These are phyloP conservation scores for Hypomontagnella submonticulosa DNA, from an alignment of 495 filamentous ascomycete species.

Conservation along the genomic window DNA sequence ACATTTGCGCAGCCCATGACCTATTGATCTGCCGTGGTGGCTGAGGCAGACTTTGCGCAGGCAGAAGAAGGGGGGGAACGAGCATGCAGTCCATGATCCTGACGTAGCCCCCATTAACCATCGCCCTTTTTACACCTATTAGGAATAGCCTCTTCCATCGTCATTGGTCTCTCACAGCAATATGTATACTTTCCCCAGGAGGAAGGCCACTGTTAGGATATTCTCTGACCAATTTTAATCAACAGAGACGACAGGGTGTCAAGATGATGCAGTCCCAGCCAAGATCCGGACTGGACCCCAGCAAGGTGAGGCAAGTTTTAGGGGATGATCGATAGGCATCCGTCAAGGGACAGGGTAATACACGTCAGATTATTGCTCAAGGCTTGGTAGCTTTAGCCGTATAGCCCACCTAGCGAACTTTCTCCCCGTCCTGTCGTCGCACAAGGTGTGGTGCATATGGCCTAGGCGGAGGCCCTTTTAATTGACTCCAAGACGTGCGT, in stretches of 20 bases:
- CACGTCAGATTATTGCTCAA: background rate
- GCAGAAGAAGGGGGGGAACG: background rate
- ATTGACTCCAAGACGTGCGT: background rate
- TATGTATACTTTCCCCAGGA: background rate
- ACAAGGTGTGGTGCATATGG: no score
- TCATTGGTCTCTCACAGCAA: background rate
- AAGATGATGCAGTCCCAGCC: background rate
- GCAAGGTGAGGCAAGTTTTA: background rate
- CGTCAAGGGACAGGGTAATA: background rate
- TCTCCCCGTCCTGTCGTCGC: background rate
- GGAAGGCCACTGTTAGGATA: no score
- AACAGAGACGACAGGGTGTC: constrained; percentile 7
- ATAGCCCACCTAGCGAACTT: background rate
- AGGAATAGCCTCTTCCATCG: background rate
- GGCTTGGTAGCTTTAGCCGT: constrained; percentile 1
- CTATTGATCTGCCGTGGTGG: constrained; percentile 11
- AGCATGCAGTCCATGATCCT: background rate
- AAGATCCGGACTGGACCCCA: constrained; percentile 2
- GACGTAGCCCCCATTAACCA: no score
- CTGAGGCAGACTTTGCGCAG: constrained; percentile 5
- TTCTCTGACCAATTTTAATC: background rate
- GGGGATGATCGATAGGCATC: background rate
- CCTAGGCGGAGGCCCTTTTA: background rate
- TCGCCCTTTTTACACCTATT: background rate
- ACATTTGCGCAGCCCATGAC: background rate